phyloP scores from a whole-genome alignment of 768 basidiomycete species.

The Panaeolus papilionaceus region DNA sequence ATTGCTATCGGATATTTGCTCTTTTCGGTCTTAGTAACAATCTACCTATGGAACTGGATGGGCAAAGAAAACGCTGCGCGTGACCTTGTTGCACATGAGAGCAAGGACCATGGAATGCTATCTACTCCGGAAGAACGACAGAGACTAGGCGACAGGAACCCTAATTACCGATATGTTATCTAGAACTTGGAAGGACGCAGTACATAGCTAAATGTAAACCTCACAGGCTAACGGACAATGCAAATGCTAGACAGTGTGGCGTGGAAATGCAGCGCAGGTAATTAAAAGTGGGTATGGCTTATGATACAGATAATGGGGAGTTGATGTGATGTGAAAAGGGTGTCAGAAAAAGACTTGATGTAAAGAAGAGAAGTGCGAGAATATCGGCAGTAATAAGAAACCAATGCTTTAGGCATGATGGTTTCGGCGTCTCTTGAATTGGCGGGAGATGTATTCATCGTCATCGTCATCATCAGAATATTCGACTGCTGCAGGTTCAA shows the following conservation, averaged over 20 bases:
- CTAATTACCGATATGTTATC: constrained; percentile 47
- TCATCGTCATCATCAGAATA: constrained; percentile 60
- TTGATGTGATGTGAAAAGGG: constrained; percentile 4
- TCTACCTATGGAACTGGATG: constrained; percentile 42
- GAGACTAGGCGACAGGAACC: constrained; percentile 44
- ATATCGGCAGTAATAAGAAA: constrained; percentile 5
- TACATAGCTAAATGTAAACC: constrained; percentile 1
- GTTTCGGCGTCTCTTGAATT: constrained; percentile 41
- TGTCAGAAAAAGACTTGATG: constrained; percentile 15
- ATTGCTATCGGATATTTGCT: constrained; percentile 66
- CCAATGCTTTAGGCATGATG: constrained; percentile 18
- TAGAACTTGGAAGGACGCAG: constrained; percentile 23
- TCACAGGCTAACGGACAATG: background rate
- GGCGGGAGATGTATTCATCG: constrained; percentile 50
- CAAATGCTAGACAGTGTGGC: background rate
- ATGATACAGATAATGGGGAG: constrained; percentile 1
- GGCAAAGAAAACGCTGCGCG: constrained; percentile 54
- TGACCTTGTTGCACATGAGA: constrained; percentile 34
- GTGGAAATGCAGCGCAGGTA: background rate
- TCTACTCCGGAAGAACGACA: constrained; percentile 34
- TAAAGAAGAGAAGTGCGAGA: constrained; percentile 15
- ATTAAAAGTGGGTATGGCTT: background rate
- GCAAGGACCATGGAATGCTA: constrained; percentile 29
- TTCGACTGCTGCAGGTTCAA: constrained; percentile 34
- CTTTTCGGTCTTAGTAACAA: constrained; percentile 37